Evolutionary conservation across 208 protist species (phyloP), one percentile per base, ranked within the genome.

Genomic region (Entamoeba histolytica): DNA sequence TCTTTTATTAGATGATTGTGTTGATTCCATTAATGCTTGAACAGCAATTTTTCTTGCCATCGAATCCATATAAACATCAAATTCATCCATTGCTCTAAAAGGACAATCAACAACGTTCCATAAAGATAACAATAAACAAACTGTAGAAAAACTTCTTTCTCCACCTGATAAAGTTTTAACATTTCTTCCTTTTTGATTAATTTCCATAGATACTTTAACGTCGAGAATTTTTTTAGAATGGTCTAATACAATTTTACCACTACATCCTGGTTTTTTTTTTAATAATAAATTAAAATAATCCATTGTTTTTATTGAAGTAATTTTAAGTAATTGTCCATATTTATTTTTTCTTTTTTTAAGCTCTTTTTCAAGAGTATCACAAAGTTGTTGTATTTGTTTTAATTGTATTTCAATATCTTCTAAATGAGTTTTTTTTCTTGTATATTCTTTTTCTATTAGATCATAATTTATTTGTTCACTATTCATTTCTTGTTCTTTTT

Each of bases 131-230:
- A 94, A 57, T 39, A 94, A 35, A 92, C 57, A 92, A 15, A 94
- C 51, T 52, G 93, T 94, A n/a, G 73, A 93, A 61, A 94, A 94
- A 92, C 91, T 93, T 35, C 91, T 92, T 23, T 94, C 93, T 35
- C 93, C 93, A 17, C 93, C 93, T 47, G 93, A 92, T 1, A 94
- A 31, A 5, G 52, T 73, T 50, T 87, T 87, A 39, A 35, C 61
- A 87, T 87, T 14, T 87, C 61, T 87, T 35, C 28, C 61, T 87
- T 87, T 87, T 35, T 87, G 17, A 4, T 47, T 47, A 35, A 4
- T 31, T 10, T 87, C 31, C 61, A 87, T 28, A 31, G 61, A 87
- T 23, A 87, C 61, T n/a, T 87, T 4, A 87, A 87, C 31, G 35
- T 87, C 61, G 1, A 87, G 28, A 31, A 39, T 12, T 35, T n/a